Conservation (phyloP, 1,284 basidiomycete genomes). For the Trichosporon sp. region DNA sequence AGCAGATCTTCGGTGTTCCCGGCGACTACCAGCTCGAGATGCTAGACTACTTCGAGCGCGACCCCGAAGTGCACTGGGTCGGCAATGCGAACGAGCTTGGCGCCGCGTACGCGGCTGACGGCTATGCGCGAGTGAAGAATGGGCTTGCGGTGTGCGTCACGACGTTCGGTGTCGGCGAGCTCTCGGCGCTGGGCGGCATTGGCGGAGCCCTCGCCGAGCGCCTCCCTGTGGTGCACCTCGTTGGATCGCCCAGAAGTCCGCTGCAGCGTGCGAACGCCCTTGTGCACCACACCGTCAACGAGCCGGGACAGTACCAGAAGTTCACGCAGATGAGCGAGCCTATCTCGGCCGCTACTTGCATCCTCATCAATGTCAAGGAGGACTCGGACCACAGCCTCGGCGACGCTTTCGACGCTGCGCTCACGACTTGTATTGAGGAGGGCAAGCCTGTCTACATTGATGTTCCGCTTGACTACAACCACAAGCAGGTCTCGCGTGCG, state of each 20-base stretch:
- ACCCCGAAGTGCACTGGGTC: constrained; percentile 74
- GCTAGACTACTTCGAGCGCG: constrained; percentile 75
- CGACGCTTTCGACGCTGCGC: constrained; percentile 70
- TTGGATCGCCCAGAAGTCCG: constrained; percentile 79
- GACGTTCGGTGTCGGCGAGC: constrained; percentile 86
- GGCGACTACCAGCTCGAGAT: constrained; percentile 85
- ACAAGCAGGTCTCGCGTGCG: constrained; percentile 54
- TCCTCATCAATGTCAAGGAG: constrained; percentile 53
- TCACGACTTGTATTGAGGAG: constrained; percentile 59
- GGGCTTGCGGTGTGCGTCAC: constrained; percentile 64
- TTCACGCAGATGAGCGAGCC: constrained; percentile 66
- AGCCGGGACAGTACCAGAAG: constrained; percentile 9
- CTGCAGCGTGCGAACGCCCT: constrained; percentile 65
- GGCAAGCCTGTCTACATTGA: constrained; percentile 82
- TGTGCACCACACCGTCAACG: constrained; percentile 42
- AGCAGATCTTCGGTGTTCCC: constrained; percentile 73
- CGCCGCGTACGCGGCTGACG: constrained; percentile 86
- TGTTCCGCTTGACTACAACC: constrained; percentile 77
- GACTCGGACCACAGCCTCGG: constrained; percentile 51
- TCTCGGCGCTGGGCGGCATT: constrained; percentile 64
- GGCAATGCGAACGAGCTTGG: constrained; percentile 89
- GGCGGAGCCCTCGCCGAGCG: constrained; percentile 63
- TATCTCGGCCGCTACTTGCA: constrained; percentile 65
- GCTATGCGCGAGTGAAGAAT: constrained; percentile 80
- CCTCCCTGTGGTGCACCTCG: constrained; percentile 86